A percentile compares a stretch with the other conserved stretches of the same genome.
These are phyloP conservation scores for Kwoniella dejecticola DNA, from an alignment of 768 basidiomycete genomes.

Conservation along the genomic window DNA sequence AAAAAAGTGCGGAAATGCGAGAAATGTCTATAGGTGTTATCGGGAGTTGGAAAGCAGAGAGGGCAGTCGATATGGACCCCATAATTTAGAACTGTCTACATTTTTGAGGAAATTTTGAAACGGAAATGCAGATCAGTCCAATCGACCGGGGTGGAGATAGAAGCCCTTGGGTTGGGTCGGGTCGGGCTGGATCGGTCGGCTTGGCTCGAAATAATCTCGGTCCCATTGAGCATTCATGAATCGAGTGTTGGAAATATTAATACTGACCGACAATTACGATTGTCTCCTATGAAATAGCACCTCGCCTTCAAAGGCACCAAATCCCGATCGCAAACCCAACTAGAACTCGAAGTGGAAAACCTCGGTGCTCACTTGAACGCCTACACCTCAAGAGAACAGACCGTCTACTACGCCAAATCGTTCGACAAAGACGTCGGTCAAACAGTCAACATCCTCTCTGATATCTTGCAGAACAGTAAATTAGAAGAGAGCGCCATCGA, in stretches of 20 bases:
- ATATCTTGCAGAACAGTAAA: constrained; percentile 96
- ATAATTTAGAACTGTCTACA: no score
- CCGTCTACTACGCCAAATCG: constrained; percentile 98
- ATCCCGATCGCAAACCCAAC: constrained; percentile 78
- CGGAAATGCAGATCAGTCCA: background rate
- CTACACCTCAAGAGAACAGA: constrained; percentile 98
- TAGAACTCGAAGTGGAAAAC: constrained; percentile 97
- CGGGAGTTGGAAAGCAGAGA: no score
- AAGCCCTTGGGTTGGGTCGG: no score
- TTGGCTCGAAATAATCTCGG: no score
- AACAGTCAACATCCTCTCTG: constrained; percentile 94
- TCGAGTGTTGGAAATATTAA: no score
- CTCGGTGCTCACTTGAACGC: constrained; percentile 96
- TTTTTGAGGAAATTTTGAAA: no score
- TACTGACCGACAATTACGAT: background rate
- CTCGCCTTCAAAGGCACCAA: constrained; percentile 69
- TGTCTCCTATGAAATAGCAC: constrained; percentile 28
- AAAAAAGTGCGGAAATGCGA: background rate
- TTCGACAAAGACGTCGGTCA: constrained; percentile 91
- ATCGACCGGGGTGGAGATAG: no score
- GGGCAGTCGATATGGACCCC: no score
- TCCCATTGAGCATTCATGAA: no score
- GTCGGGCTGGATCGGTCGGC: no score
- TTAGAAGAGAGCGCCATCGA: constrained; percentile 84
- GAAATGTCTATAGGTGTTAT: no score